Evolutionary conservation across 2,329 filamentous ascomycete genomes (phyloP).

Genomic region (Penicillium sp.): DNA sequence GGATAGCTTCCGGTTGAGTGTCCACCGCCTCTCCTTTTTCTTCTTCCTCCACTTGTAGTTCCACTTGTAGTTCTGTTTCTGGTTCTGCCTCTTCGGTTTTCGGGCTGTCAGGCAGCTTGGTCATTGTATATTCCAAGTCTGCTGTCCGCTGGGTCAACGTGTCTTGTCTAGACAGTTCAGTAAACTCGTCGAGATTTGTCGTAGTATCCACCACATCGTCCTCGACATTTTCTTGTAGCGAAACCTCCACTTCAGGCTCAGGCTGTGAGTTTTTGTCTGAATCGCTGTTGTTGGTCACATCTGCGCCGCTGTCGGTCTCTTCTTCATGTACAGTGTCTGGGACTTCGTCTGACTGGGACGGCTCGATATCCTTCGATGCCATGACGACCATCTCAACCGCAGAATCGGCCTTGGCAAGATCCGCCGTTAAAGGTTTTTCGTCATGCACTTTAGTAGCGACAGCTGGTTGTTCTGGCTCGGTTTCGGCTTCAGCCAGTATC

Average conservation of each 20-base stretch:
- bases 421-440: constrained; percentile 15
- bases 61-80: too few relatives aligned
- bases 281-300: not conserved
- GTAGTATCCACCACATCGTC: not conserved
- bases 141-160: constrained; percentile 1
- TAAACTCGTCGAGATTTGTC: not conserved
- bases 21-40: not conserved
- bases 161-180: not conserved
- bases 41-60: not conserved
- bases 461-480: not conserved
- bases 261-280: not conserved
- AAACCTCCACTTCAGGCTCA: not conserved
- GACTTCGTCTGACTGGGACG: not conserved
- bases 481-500: too few relatives aligned
- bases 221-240: not conserved
- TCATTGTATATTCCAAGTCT: not conserved
- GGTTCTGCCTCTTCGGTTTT: not conserved
- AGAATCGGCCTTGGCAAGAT: constrained; percentile 22
- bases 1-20: not conserved
- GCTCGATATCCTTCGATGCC: constrained; percentile 9
- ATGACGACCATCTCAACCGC: constrained; percentile 20
- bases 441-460: constrained; percentile 1
- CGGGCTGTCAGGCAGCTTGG: not conserved
- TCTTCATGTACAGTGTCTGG: not conserved
- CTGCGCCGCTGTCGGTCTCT: not conserved